phyloP scores from a whole-genome alignment of 2,329 filamentous ascomycete species.

The Penicillium crustosum region DNA sequence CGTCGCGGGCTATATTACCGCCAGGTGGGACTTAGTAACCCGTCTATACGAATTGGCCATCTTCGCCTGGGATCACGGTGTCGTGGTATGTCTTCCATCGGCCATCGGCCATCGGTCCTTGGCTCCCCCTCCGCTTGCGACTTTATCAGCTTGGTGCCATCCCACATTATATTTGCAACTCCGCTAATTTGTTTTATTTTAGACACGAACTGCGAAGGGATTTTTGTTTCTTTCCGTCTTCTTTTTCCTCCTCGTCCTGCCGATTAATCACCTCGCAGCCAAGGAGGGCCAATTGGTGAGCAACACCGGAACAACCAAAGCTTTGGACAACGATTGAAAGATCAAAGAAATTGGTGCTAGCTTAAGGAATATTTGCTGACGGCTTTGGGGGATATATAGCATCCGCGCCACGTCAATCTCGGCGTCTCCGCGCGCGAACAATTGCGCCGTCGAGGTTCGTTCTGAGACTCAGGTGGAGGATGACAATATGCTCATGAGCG shows the following conservation, averaged over 20 bases:
- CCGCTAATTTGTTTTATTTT: slow-evolving; percentile 13
- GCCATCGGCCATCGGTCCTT: slow-evolving; percentile 6
- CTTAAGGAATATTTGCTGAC: slow-evolving; percentile 7
- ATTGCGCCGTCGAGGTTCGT: slow-evolving; percentile 88
- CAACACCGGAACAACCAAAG: slow-evolving; percentile 9
- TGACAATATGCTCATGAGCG: slow-evolving; percentile 64
- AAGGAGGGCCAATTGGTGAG: slow-evolving; percentile 78
- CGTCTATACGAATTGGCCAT: slow-evolving; percentile 94
- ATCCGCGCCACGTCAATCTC: slow-evolving; percentile 73
- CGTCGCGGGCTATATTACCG: slow-evolving; percentile 98
- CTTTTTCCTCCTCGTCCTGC: slow-evolving; percentile 81
- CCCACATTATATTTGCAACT: neutral
- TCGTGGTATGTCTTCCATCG: slow-evolving; percentile 66
- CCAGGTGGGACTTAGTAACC: slow-evolving; percentile 97
- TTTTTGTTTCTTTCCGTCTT: slow-evolving; percentile 78
- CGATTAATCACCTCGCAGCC: slow-evolving; percentile 77
- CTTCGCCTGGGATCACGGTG: slow-evolving; percentile 98
- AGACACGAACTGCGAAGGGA: slow-evolving; percentile 84
- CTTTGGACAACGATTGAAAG: slow-evolving; percentile 3
- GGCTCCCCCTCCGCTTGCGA: slow-evolving; percentile 12
- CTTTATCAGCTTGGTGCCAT: neutral
- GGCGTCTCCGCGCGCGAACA: slow-evolving; percentile 95
- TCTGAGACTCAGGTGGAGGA: slow-evolving; percentile 58
- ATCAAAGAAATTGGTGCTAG: neutral
- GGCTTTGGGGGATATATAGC: slow-evolving; percentile 52